phyloP scores from a whole-genome alignment of 1,139 yeast genomes.

The Suhomyces ambrosiae region DNA sequence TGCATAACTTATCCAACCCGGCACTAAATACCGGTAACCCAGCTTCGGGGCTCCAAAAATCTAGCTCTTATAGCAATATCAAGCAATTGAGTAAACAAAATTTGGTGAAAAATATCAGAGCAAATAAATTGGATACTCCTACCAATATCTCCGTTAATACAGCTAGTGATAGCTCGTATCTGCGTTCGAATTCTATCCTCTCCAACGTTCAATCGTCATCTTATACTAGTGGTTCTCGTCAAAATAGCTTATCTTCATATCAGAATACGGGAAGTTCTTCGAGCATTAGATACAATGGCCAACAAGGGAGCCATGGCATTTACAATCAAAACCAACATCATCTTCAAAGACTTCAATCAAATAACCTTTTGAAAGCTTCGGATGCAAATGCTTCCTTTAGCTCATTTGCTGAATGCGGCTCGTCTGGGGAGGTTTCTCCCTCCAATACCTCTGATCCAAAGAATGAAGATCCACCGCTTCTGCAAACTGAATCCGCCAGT shows the following conservation, averaged over 20 bases:
- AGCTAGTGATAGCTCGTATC: slow-evolving; percentile 6
- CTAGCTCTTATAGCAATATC: slow-evolving; percentile 21
- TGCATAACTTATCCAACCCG: slow-evolving; percentile 7
- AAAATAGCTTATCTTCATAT: slow-evolving; percentile 8
- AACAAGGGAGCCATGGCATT: slow-evolving; percentile 3
- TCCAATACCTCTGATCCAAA: slow-evolving; percentile 2
- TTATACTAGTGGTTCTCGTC: slow-evolving; percentile 4
- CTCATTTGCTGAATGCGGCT: slow-evolving; percentile 10
- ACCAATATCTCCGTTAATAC: slow-evolving; percentile 23
- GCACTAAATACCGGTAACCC: slow-evolving; percentile 6
- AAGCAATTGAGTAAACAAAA: slow-evolving; percentile 20
- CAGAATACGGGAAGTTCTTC: slow-evolving; percentile 3
- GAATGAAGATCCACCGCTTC: slow-evolving; percentile 1
- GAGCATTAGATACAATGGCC: slow-evolving; percentile 11
- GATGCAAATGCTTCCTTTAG: slow-evolving; percentile 26
- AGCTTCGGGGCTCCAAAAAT: slow-evolving; percentile 8
- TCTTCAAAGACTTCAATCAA: slow-evolving; percentile 12
- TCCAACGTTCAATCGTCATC: slow-evolving; percentile 2
- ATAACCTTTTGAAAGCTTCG: slow-evolving; percentile 16
- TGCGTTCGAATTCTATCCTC: slow-evolving; percentile 6
- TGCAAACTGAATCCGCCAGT: background rate
- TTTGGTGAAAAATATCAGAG: slow-evolving; percentile 32
- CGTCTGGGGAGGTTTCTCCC: slow-evolving; percentile 7
- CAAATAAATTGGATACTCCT: slow-evolving; percentile 33
- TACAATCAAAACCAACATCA: slow-evolving; percentile 9